phyloP scores from a whole-genome alignment of 495 filamentous ascomycete genomes.

The Viridothelium virens region DNA sequence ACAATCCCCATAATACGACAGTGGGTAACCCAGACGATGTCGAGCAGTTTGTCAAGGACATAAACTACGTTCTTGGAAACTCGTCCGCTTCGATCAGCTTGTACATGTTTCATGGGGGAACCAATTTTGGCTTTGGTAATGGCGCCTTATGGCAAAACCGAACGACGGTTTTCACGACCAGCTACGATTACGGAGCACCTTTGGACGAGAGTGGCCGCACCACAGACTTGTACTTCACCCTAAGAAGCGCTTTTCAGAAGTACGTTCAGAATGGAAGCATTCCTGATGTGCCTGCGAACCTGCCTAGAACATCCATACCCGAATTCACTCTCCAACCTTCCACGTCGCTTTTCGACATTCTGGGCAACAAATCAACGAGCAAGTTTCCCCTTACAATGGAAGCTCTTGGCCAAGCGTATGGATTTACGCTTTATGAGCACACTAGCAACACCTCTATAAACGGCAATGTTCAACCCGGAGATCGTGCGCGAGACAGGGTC shows the following conservation, averaged over 20 bases:
- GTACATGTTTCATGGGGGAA: slow-evolving; percentile 46
- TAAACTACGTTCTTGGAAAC: slow-evolving; percentile 36
- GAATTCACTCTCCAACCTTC: slow-evolving; percentile 29
- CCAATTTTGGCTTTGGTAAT: slow-evolving; percentile 42
- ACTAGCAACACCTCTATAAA: slow-evolving; percentile 22
- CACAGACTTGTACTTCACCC: slow-evolving; percentile 36
- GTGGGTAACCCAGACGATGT: slow-evolving; percentile 13
- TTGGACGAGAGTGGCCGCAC: slow-evolving; percentile 43
- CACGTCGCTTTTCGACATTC: not conserved
- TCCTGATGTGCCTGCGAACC: slow-evolving; percentile 31
- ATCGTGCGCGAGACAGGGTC: slow-evolving; percentile 38
- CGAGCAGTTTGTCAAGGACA: slow-evolving; percentile 29
- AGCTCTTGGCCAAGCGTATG: slow-evolving; percentile 37
- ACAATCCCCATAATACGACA: slow-evolving; percentile 15
- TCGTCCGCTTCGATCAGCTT: slow-evolving; percentile 32
- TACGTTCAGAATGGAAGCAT: slow-evolving; percentile 29
- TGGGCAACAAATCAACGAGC: slow-evolving; percentile 8
- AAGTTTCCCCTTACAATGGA: slow-evolving; percentile 38
- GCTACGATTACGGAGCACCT: slow-evolving; percentile 45
- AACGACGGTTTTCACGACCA: slow-evolving; percentile 36
- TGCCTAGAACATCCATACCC: slow-evolving; percentile 30
- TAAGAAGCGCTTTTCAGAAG: slow-evolving; percentile 36
- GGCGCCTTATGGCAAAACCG: slow-evolving; percentile 39
- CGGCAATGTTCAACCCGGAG: slow-evolving; percentile 29
- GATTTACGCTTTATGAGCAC: slow-evolving; percentile 40